Conservation (phyloP, 176 grass and related monocot species). For the Echinochloa phyllopogon region DNA sequence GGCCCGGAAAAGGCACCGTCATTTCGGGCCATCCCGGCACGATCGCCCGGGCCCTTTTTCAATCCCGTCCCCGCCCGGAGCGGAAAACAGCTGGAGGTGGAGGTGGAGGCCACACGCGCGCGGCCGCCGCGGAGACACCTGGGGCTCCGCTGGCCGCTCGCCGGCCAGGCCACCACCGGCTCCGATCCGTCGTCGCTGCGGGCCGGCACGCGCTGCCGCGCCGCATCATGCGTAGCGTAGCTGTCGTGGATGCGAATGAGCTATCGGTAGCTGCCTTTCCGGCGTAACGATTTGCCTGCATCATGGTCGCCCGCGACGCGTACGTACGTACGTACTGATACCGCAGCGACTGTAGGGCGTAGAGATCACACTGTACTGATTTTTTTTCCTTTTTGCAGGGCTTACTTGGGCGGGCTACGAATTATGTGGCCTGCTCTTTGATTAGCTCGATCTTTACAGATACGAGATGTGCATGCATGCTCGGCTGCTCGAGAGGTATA, state of each 20-base stretch:
- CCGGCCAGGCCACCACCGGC: background rate
- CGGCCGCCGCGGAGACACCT: conserved; percentile 25
- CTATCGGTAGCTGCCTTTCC: background rate
- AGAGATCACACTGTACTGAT: background rate
- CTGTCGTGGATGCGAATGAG: background rate
- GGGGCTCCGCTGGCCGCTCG: conserved; percentile 37
- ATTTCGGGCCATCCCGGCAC: background rate
- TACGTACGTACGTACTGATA: background rate
- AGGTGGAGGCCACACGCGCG: background rate
- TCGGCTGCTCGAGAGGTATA: background rate
- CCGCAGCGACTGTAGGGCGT: no score
- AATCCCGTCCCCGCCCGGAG: background rate
- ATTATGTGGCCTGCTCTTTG: conserved; percentile 6
- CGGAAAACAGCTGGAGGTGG: background rate
- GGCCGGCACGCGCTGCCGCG: background rate
- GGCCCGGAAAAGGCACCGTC: background rate
- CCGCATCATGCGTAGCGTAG: background rate
- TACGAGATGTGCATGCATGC: conserved; percentile 9
- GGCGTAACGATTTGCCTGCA: conserved; percentile 20
- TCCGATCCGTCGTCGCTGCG: background rate
- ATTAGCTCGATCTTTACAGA: conserved; percentile 6
- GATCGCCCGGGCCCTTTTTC: background rate
- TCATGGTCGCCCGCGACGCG: background rate
- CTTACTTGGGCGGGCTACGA: background rate
- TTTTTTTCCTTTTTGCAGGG: background rate